Evolutionary conservation across 192 early-diverging fungal genomes (phyloP), one percentile per base, ranked within the genome.

Genomic region (Backusella sp.): DNA sequence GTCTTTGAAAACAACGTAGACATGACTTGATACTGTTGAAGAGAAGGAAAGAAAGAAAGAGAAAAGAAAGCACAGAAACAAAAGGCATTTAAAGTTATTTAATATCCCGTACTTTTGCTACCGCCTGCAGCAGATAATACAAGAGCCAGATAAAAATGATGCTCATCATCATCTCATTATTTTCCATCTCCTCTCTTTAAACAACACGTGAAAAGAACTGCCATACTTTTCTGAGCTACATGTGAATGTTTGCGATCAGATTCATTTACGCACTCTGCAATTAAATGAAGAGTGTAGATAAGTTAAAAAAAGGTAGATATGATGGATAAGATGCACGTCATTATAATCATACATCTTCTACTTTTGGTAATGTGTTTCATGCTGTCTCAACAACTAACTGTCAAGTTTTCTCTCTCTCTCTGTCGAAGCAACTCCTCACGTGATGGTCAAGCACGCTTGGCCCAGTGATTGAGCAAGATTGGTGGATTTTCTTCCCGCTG

Each of bases 1-100:
- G 56, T n/a, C 59, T 53, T 32, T 26, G 56, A 65, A 6, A 73
- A 36, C 34, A 73, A 53, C 11, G 36, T 39, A 59, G 72, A 73
- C 72, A 73, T 73, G 17, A 23, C n/a, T 44, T 59, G 53, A 26
- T 26, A 7, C 23, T 23, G 53, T 11, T 23, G 26, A 23, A 26
- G 53, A 26, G 21, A 59, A 11, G 23, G 23, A 37, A 15, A 39
- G 17, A 39, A 26, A n/a, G 35, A 68, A 21, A 35, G 34, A 68
- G 3, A 41, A 53, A 66, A 28, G 0, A 53, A 21, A 53, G 34
- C 12, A 67, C 1, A 35, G 66, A 19, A 28, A 19, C 26, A 65
- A 3, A 65, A 66, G 26, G 17, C 39, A 36, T 68, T 68, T 68
- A 37, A 37, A 68, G 67, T 34, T 68, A 37, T 21, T 68, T 68